A percentile compares a stretch with the other conserved stretches of the same genome.
These are phyloP conservation scores for Lycium barbarum DNA, from an alignment of 257 asterid species.

Conservation along the genomic window DNA sequence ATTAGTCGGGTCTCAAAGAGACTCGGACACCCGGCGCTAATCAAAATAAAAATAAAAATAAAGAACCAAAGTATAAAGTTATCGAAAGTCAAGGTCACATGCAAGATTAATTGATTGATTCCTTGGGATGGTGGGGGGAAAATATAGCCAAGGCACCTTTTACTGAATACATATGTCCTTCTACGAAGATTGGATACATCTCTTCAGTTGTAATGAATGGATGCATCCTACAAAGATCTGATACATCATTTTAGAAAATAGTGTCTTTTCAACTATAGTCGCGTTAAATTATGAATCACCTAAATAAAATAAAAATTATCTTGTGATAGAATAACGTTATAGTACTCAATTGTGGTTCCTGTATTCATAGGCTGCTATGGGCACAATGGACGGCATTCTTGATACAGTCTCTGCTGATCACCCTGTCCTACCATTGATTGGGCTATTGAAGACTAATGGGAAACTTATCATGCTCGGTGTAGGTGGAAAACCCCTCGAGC, in stretches of 20 bases:
- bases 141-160: not conserved
- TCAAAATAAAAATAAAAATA: too few relatives aligned
- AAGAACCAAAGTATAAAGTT: not conserved
- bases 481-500: constrained; percentile 51
- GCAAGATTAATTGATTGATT: not conserved
- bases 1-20: too few relatives aligned
- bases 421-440: constrained; percentile 48
- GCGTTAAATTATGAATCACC: not conserved
- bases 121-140: not conserved
- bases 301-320: not conserved
- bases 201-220: too few relatives aligned
- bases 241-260: not conserved
- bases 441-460: constrained; percentile 55
- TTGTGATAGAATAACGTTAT: not conserved
- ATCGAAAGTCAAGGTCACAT: not conserved
- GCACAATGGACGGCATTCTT: constrained; percentile 57
- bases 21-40: too few relatives aligned
- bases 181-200: not conserved
- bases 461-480: constrained; percentile 57
- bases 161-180: not conserved
- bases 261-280: not conserved
- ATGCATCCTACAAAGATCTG: not conserved
- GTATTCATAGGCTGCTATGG: constrained; percentile 51
- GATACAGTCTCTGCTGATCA: constrained; percentile 62
- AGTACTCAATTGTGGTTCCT: not conserved